Percentiles rank a stretch among this genome's conserved stretches.
Evolutionary conservation across 805 yeast species (phyloP).

Genomic region (Metschnikowia proteae): DNA sequence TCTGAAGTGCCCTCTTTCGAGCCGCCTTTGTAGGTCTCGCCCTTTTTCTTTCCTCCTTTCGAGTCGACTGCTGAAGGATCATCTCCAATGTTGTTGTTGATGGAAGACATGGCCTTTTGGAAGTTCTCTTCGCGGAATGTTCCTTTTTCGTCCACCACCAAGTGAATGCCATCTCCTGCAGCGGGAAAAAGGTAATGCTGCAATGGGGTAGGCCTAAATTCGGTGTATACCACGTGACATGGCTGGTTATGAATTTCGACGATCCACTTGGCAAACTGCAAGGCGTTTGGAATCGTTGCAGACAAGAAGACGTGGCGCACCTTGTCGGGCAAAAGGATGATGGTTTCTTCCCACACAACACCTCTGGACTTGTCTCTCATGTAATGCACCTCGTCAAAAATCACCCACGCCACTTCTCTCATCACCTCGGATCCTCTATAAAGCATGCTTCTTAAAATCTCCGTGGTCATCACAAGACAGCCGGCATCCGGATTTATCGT

Average conservation of each 20-base stretch:
- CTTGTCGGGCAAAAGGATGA: constrained; percentile 90
- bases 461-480: constrained; percentile 98
- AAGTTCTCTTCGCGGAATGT: constrained; percentile 95
- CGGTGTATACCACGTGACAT: constrained; percentile 97
- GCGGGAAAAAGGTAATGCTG: constrained; percentile 98
- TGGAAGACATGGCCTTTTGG: constrained; percentile 96
- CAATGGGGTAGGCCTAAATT: constrained; percentile 97
- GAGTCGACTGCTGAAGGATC: constrained; percentile 60
- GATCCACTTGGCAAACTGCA: constrained; percentile 99
- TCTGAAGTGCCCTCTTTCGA: constrained; percentile 74
- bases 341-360: constrained; percentile 99
- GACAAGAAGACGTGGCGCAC: constrained; percentile 91
- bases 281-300: constrained; percentile 96
- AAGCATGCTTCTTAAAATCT: constrained; percentile 92
- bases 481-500: constrained; percentile 98
- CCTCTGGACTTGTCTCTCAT: constrained; percentile 98
- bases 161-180: constrained; percentile 96
- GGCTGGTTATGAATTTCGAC: constrained; percentile 94
- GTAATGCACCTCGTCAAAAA: constrained; percentile 97
- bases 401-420: constrained; percentile 99
- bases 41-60: constrained; percentile 63
- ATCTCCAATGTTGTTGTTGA: constrained; percentile 78
- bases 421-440: constrained; percentile 96
- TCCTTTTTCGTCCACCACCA: constrained; percentile 97
- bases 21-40: constrained; percentile 86